These are phyloP conservation scores for Oldenlandia corymbosa DNA, from an alignment of 257 asterid genomes.

Conservation along the genomic window DNA sequence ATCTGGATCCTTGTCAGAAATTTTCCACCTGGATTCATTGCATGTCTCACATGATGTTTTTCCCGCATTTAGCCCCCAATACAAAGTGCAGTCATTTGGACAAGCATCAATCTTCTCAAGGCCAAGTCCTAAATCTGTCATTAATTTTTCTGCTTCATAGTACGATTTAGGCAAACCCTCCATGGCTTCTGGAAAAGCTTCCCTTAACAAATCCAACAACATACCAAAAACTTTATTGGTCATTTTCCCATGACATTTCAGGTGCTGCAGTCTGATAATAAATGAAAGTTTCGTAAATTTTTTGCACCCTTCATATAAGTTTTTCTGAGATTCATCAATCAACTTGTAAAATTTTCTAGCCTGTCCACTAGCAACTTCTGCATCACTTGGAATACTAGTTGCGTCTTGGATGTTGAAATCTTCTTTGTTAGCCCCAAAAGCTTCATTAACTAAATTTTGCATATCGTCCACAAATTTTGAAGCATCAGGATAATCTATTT, in stretches of 20 bases:
- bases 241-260: background rate
- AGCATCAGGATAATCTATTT: background rate
- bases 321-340: background rate
- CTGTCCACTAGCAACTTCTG: background rate
- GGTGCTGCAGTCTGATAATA: background rate
- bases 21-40: background rate
- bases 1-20: background rate
- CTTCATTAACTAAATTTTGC: background rate
- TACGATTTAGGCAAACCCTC: background rate
- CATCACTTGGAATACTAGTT: background rate
- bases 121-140: background rate
- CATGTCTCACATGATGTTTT: background rate
- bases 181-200: background rate
- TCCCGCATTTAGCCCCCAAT: background rate
- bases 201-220: background rate
- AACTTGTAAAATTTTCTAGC: background rate
- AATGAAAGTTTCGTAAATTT: background rate
- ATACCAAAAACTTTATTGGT: no score
- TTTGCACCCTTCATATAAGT: background rate
- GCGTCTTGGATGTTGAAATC: background rate
- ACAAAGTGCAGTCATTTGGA: slow-evolving; percentile 4
- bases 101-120: slow-evolving; percentile 5
- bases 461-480: no score
- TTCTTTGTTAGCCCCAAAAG: no score
- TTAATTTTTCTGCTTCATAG: background rate